Evolutionary conservation across 129 eudicot species (phyloP), one percentile per base, ranked within the genome.

Genomic region (Sambucus nigra): DNA sequence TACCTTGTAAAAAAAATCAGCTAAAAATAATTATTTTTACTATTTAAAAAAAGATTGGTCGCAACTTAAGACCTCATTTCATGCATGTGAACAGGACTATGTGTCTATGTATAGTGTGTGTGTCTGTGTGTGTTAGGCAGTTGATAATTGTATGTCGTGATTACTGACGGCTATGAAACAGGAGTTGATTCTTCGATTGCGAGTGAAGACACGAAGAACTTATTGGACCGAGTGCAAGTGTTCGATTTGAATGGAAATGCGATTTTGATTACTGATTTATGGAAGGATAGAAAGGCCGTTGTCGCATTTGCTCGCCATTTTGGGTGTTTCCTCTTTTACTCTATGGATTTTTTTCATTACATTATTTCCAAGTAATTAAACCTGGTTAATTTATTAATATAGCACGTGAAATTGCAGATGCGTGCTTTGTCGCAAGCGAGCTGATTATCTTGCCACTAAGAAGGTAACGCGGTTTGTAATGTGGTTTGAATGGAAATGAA

Each of bases 291-390:
- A 56, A 92, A 86, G 63, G 99, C 94, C 25, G 91, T 92, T 57
- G 91, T 92, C 47, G 96, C 99, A 41, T 92, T 92, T 68, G 99
- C 99, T 60, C 87, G 96, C 41, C 99, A 92, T 82, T 92, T 92
- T 63, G 99, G 99, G 94, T 92, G 48, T 32, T 44, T 16, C 42
- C 0, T 25, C 49, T 27, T n/a, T 25, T 16, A 28, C 28, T 25
- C 33, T 19, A 3, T 52, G 38, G 14, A 25, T 54, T 5, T 0
- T 23, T 41, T 40, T 33, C 3, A 20, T 7, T 21, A 6, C 4
- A 20, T 55, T 9, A 16, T 10, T 2, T 39, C 0, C 19, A 20
- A 20, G 19, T 23, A 0, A 25, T 22, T 22, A 38, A 22, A 24
- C 5, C 15, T 57, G 9, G 28, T 9, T 7, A 1, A 0, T 46